phyloP scores from a whole-genome alignment of 2,329 filamentous ascomycete species.

The Arthrobotrys conoides region DNA sequence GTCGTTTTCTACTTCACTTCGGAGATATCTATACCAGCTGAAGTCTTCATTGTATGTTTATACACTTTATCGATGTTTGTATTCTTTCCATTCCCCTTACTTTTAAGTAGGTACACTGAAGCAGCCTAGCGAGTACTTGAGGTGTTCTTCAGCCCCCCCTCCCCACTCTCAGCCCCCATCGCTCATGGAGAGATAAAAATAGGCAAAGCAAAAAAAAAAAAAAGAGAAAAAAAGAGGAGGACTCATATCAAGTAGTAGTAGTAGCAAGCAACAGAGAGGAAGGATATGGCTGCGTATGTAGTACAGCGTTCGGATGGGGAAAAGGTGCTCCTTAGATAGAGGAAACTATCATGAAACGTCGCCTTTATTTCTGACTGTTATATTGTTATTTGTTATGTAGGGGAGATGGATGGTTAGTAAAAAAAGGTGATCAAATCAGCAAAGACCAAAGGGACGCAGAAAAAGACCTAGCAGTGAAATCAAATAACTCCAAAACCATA shows the following conservation, averaged over 20 bases:
- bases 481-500: slow-evolving; percentile 58
- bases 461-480: slow-evolving; percentile 31
- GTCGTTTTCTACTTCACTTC: background rate
- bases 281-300: slow-evolving; percentile 21
- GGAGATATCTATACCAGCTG: background rate
- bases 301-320: background rate
- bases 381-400: slow-evolving; percentile 25
- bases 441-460: slow-evolving; percentile 26
- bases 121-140: slow-evolving; percentile 5
- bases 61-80: background rate
- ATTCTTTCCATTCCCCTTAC: slow-evolving; percentile 17
- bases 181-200: slow-evolving; percentile 14
- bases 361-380: slow-evolving; percentile 2
- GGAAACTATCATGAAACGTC: background rate
- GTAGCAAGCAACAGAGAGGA: background rate
- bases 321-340: background rate
- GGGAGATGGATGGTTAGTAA: slow-evolving; percentile 13
- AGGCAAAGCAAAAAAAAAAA: background rate
- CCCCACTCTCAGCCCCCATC: slow-evolving; percentile 3
- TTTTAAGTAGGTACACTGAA: slow-evolving; percentile 9
- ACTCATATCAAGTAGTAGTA: background rate
- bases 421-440: background rate
- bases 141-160: background rate
- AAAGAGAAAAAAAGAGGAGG: background rate
- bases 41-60: background rate